Evolutionary conservation across 2,329 filamentous ascomycete genomes (phyloP).

Genomic region (Penicillium sp.): DNA sequence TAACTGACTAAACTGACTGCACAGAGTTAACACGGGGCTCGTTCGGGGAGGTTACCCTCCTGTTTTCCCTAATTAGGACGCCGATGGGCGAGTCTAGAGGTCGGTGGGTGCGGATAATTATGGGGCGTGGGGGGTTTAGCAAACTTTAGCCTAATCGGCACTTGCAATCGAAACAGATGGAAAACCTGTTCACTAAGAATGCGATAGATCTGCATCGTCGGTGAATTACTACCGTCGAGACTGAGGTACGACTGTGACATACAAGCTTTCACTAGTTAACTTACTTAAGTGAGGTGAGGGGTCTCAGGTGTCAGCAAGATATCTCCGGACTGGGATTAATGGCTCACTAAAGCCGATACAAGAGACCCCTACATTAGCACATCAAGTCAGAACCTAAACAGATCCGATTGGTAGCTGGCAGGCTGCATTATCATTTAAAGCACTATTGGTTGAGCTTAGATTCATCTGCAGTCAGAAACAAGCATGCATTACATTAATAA

Average conservation of each 20-base stretch:
- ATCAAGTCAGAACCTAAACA: too few relatives aligned
- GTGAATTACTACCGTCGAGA: background rate
- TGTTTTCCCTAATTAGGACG: slow-evolving; percentile 17
- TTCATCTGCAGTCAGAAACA: background rate
- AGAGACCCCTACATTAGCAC: background rate
- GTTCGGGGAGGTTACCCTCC: background rate
- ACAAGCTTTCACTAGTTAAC: background rate
- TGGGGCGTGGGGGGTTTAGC: background rate
- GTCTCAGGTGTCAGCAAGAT: background rate
- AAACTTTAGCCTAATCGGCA: slow-evolving; percentile 1
- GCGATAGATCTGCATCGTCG: background rate
- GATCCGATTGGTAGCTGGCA: background rate
- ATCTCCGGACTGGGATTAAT: too few relatives aligned
- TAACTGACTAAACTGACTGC: background rate
- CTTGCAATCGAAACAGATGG: background rate
- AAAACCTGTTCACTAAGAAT: background rate
- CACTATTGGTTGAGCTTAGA: background rate
- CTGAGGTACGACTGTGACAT: background rate
- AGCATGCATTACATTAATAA: background rate
- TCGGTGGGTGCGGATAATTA: background rate
- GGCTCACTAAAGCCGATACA: background rate
- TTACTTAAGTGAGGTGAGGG: background rate
- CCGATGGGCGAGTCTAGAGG: slow-evolving; percentile 5
- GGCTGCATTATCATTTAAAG: background rate
- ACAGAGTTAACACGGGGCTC: background rate